Percentiles rank a stretch among this genome's conserved stretches.
Evolutionary conservation across 768 basidiomycete species (phyloP).

Genomic region (Pleurotus citrinopileatus): DNA sequence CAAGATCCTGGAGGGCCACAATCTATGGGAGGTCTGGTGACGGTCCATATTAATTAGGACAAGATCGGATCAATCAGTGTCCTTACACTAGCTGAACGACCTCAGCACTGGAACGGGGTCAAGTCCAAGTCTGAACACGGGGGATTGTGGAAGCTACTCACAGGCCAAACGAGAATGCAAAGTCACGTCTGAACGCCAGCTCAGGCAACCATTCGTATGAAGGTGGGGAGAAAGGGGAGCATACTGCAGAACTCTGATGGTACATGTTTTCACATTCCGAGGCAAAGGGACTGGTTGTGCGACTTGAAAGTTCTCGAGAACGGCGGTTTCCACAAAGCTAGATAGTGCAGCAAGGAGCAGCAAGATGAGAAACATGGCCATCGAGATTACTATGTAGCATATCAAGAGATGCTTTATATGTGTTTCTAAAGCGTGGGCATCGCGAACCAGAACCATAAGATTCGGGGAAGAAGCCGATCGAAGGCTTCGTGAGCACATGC

Average conservation of each 20-base stretch:
- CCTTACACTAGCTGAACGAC: conserved; percentile 60
- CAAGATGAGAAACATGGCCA: not conserved
- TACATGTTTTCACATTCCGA: conserved; percentile 55
- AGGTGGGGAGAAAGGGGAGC: conserved; percentile 17
- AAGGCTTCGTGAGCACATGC: not conserved
- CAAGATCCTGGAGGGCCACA: conserved; percentile 71
- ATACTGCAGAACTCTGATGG: conserved; percentile 60
- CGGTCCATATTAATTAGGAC: not conserved
- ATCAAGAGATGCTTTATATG: not conserved
- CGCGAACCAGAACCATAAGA: not conserved
- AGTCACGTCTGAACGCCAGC: conserved; percentile 50
- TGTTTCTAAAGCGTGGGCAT: not conserved
- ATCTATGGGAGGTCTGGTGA: conserved; percentile 60
- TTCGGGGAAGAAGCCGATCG: not conserved
- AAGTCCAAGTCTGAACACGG: not conserved
- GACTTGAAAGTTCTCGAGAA: conserved; percentile 67
- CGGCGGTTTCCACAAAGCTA: conserved; percentile 29
- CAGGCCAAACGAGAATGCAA: conserved; percentile 69
- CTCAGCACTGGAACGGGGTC: conserved; percentile 44
- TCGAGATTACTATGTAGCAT: not conserved
- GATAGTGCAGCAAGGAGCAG: not conserved
- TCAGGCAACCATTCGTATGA: not conserved
- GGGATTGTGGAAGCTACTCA: no score
- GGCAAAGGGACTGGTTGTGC: conserved; percentile 73
- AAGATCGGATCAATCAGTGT: conserved; percentile 8